phyloP scores from a whole-genome alignment of 805 yeast species.

The Teunomyces pallodes region DNA sequence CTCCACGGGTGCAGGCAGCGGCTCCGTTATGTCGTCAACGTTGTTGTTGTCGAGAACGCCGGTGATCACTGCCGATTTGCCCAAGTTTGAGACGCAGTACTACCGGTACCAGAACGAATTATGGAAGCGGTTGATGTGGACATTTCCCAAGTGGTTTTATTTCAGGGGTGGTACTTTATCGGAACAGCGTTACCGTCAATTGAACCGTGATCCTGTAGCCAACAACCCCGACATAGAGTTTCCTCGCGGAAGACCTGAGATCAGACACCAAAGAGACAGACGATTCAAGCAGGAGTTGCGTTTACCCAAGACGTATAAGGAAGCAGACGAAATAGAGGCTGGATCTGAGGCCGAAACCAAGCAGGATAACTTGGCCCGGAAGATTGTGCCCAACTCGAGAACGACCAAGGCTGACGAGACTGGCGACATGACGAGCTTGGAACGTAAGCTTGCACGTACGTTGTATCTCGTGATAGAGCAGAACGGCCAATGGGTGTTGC shows the following conservation, averaged over 20 bases:
- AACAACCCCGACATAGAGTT: constrained; percentile 75
- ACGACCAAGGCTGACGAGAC: constrained; percentile 70
- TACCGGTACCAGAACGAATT: constrained; percentile 82
- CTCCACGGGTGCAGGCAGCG: constrained; percentile 6
- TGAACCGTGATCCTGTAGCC: constrained; percentile 72
- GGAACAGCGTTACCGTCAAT: constrained; percentile 72
- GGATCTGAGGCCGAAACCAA: constrained; percentile 21
- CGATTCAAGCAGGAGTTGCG: constrained; percentile 72
- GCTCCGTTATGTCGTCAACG: constrained; percentile 37
- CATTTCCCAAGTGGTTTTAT: constrained; percentile 91
- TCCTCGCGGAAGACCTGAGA: constrained; percentile 81
- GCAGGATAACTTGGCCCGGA: constrained; percentile 59
- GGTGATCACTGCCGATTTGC: constrained; percentile 72
- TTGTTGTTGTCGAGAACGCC: constrained; percentile 79
- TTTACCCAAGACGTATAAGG: constrained; percentile 65
- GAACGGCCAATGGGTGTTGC: constrained; percentile 66
- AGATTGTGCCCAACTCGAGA: constrained; percentile 69
- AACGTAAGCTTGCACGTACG: constrained; percentile 75
- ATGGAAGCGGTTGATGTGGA: constrained; percentile 92
- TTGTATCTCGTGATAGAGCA: constrained; percentile 68
- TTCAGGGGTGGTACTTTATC: constrained; percentile 87
- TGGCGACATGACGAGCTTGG: constrained; percentile 66
- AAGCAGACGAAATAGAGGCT: constrained; percentile 24
- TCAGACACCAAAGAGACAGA: constrained; percentile 87
- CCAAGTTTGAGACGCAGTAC: constrained; percentile 70